Evolutionary conservation across 495 filamentous ascomycete species (phyloP).

Genomic region (Poronia punctata): DNA sequence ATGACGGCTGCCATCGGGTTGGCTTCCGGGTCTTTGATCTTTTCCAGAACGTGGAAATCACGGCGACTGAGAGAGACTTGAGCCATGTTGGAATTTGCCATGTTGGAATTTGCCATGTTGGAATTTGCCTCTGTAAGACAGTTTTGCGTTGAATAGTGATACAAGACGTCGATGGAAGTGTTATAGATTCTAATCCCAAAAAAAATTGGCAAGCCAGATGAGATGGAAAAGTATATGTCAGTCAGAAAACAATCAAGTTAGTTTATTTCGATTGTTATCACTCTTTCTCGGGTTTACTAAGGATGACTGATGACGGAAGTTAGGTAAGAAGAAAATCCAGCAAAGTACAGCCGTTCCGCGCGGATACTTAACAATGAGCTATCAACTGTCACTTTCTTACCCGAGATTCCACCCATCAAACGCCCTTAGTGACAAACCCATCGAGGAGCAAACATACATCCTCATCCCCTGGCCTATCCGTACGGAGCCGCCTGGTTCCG

Average conservation of each 20-base stretch:
- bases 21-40: conserved; percentile 74
- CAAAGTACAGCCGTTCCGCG: too few relatives aligned
- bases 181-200: not conserved
- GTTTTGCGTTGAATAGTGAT: not conserved
- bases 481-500: not conserved
- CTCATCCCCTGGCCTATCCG: conserved; percentile 1
- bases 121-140: not conserved
- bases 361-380: too few relatives aligned
- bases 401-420: too few relatives aligned
- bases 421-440: too few relatives aligned
- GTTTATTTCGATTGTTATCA: not conserved
- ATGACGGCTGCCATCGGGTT: conserved; percentile 46
- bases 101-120: too few relatives aligned
- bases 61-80: conserved; percentile 53
- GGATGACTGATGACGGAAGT: not conserved
- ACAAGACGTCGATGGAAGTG: not conserved
- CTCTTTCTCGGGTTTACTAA: too few relatives aligned
- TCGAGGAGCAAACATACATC: too few relatives aligned
- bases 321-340: too few relatives aligned
- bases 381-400: too few relatives aligned
- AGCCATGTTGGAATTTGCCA: conserved; percentile 38
- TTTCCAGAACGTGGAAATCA: conserved; percentile 65
- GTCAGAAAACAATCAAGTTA: not conserved
- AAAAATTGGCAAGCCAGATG: not conserved
- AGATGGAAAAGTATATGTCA: not conserved